A percentile compares a stretch with the other conserved stretches of the same genome.
These are phyloP conservation scores for Yamadazyma friedrichii DNA, from an alignment of 1,139 yeast species.

Conservation along the genomic window DNA sequence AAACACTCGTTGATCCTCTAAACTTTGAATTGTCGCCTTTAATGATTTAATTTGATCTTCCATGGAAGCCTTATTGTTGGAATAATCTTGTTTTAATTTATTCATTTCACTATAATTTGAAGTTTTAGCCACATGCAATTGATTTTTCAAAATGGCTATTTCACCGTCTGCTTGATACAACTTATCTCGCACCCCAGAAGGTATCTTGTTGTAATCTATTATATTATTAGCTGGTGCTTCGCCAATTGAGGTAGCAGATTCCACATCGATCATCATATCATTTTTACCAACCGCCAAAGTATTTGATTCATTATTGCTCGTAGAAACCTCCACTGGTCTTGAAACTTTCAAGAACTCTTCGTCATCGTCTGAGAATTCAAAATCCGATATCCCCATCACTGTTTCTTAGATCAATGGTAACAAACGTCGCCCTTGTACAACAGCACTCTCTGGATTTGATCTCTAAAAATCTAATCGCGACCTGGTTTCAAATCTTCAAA, in stretches of 20 bases:
- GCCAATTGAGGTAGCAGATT: neutral
- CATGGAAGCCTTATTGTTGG: slow-evolving; percentile 28
- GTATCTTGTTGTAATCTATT: slow-evolving; percentile 6
- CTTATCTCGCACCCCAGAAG: slow-evolving; percentile 15
- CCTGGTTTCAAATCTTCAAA: neutral
- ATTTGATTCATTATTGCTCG: neutral
- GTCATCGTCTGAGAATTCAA: slow-evolving; percentile 41
- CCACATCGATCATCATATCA: neutral
- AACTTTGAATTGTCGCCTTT: slow-evolving; percentile 46
- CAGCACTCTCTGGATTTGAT: neutral
- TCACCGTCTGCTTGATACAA: slow-evolving; percentile 68
- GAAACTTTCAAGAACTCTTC: slow-evolving; percentile 26
- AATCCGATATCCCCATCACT: slow-evolving; percentile 11
- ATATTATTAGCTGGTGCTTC: neutral
- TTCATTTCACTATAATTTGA: slow-evolving; percentile 45
- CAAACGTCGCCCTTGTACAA: neutral
- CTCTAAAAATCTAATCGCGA: neutral
- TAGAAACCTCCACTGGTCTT: neutral
- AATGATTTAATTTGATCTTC: slow-evolving; percentile 43
- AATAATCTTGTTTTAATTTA: slow-evolving; percentile 36
- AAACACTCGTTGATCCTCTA: slow-evolving; percentile 74
- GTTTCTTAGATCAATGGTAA: neutral
- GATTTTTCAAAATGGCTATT: slow-evolving; percentile 69
- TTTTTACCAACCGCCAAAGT: neutral
- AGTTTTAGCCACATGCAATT: slow-evolving; percentile 49